Conservation (phyloP, 2,329 filamentous ascomycete genomes). For the Fusarium sp. region DNA sequence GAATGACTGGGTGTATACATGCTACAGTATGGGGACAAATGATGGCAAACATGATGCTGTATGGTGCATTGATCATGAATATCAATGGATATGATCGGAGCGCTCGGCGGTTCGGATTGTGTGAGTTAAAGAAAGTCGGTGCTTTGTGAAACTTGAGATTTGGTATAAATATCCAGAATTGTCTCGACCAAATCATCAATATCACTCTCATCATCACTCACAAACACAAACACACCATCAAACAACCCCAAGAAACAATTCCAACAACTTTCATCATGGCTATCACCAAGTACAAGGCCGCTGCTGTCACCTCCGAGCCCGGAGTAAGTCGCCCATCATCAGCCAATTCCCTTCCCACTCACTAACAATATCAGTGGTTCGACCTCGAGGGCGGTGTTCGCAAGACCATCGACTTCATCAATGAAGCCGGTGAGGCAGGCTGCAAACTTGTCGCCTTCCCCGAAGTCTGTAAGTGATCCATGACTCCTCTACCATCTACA, state of each 20-base stretch:
- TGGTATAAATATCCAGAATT: slow-evolving; percentile 13
- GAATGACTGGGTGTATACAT: background rate
- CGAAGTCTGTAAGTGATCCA: slow-evolving; percentile 54
- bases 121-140: background rate
- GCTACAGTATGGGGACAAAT: background rate
- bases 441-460: slow-evolving; percentile 67
- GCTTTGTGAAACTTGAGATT: background rate
- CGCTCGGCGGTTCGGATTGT: slow-evolving; percentile 10
- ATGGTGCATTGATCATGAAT: slow-evolving; percentile 20
- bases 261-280: slow-evolving; percentile 15
- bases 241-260: background rate
- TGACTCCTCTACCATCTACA: rapidly evolving
- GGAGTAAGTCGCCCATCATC: background rate
- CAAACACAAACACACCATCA: background rate
- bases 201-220: background rate
- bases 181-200: rapidly evolving
- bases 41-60: background rate
- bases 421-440: slow-evolving; percentile 63
- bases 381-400: slow-evolving; percentile 65
- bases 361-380: slow-evolving; percentile 58
- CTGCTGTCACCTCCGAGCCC: slow-evolving; percentile 42
- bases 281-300: slow-evolving; percentile 44
- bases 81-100: slow-evolving; percentile 1
- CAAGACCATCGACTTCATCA: slow-evolving; percentile 69
- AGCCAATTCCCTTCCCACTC: background rate